phyloP scores from a whole-genome alignment of 192 early-diverging fungal species.

The Entomortierella parvispora region DNA sequence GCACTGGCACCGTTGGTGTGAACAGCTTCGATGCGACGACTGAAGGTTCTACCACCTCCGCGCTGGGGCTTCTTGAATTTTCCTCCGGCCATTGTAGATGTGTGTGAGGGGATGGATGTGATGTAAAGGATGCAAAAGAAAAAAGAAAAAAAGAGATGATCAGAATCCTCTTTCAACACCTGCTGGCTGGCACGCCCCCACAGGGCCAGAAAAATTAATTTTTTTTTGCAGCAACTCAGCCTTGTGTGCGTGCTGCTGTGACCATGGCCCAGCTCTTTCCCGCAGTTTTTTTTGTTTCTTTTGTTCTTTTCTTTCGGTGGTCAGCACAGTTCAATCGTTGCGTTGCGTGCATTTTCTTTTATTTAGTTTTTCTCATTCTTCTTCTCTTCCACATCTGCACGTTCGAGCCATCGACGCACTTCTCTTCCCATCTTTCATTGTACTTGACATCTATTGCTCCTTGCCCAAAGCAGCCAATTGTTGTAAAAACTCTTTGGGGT shows the following conservation, averaged over 20 bases:
- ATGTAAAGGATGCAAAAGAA: not conserved
- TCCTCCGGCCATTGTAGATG: conserved; percentile 46
- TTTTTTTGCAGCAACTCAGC: not conserved
- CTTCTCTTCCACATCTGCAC: too few relatives aligned
- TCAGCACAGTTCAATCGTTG: too few relatives aligned
- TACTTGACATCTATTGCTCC: conserved; percentile 8
- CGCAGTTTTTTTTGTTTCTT: conserved; percentile 7
- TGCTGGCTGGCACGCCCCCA: not conserved
- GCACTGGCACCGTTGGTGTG: conserved; percentile 28
- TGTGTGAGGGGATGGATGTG: not conserved
- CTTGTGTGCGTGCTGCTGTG: too few relatives aligned
- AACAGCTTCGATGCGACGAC: conserved; percentile 52
- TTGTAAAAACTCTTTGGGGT: conserved; percentile 79
- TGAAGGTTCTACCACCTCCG: conserved; percentile 50
- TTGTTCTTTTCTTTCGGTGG: too few relatives aligned
- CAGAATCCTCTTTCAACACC: not conserved
- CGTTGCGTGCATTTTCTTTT: too few relatives aligned
- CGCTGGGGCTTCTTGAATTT: conserved; percentile 55
- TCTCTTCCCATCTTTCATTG: not conserved
- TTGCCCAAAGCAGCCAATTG: conserved; percentile 79
- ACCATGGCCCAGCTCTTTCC: too few relatives aligned
- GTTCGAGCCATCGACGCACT: too few relatives aligned
- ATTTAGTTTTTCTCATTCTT: too few relatives aligned
- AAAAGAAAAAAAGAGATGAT: not conserved
- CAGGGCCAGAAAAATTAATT: not conserved